Evolutionary conservation across 352 stramenopile genomes (phyloP), one percentile per base, ranked within the genome.

Genomic region (Phytopythium cucurbitacearum): DNA sequence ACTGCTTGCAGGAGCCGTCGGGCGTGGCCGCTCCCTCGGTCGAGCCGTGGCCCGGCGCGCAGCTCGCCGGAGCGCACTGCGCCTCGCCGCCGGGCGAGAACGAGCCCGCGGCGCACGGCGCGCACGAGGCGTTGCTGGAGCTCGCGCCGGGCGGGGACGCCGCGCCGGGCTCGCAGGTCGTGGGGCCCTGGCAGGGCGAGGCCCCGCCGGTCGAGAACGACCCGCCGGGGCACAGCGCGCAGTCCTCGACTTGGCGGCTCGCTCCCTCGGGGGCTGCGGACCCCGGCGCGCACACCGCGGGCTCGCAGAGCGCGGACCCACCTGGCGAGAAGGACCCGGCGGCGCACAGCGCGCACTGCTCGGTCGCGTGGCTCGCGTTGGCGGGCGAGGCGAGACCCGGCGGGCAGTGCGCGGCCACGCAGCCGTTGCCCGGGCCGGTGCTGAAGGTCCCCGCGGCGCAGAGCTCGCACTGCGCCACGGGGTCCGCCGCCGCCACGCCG

Each of bases 51-150:
- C 69, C 69, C 8, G 69, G 66, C 12, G 61, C 57, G 34, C 71
- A 82, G 32, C 48, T 65, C 11, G 71, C 64, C n/a, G n/a, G n/a
- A n/a, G n/a, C n/a, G 16, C 71, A 82, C 39, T 65, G 66, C 11
- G 42, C 45, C 45, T 66, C 60, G 3, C 37, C 50, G 4, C 71
- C 71, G 16, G 45, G 5, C 5, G 65, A 70, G 48, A 62, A 79
- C 3, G 58, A 60, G 9, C 71, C 71, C 8, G 48, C 59, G 3
- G 60, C 13, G 35, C 71, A 82, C 32, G 67, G 51, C 3, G 53
- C 42, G 39, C 71, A 82, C n/a, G 65, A 67, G 7, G 48, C 64
- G 47, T 62, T 75, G 13, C 41, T 46, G 0, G 62, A 69, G 7
- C 60, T 54, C 0, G 65, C 71, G 5, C 71, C 71, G 2, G 62